phyloP scores from a whole-genome alignment of 2,329 filamentous ascomycete genomes.

The Colletotrichum neosansevieriae region DNA sequence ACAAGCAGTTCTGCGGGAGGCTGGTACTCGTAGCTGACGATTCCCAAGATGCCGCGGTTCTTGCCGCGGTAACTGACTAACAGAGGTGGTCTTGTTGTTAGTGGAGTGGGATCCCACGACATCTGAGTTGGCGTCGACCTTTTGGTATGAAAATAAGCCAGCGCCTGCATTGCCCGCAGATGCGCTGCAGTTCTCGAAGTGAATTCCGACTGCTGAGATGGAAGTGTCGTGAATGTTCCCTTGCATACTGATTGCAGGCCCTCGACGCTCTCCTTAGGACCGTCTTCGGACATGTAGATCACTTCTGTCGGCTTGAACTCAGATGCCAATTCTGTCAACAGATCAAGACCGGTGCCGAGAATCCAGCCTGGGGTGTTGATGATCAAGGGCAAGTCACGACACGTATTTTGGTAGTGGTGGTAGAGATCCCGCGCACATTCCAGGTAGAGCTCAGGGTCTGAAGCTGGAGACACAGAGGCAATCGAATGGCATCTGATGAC shows the following conservation, averaged over 20 bases:
- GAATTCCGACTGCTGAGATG: constrained; percentile 69
- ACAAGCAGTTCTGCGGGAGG: constrained; percentile 68
- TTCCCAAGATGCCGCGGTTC: constrained; percentile 68
- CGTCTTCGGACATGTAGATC: constrained; percentile 76
- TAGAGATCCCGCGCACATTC: constrained; percentile 74
- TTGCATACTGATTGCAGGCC: constrained; percentile 60
- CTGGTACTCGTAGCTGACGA: constrained; percentile 77
- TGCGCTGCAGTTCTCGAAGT: constrained; percentile 73
- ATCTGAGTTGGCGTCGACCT: constrained; percentile 42
- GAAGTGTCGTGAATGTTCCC: constrained; percentile 62
- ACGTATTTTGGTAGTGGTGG: constrained; percentile 61
- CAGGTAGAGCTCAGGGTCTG: constrained; percentile 75
- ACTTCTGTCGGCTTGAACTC: constrained; percentile 69
- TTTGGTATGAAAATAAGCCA: constrained; percentile 78
- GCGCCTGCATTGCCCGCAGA: constrained; percentile 79
- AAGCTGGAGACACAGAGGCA: constrained; percentile 72
- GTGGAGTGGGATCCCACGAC: constrained; percentile 65
- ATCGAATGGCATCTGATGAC: constrained; percentile 74
- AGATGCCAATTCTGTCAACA: constrained; percentile 69
- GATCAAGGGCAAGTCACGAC: constrained; percentile 67
- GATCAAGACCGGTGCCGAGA: constrained; percentile 75
- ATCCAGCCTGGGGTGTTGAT: constrained; percentile 84
- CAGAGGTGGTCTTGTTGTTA: constrained; percentile 71
- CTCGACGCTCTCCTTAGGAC: constrained; percentile 68
- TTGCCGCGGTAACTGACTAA: constrained; percentile 69